These are phyloP conservation scores for Chaetothyriales sp. DNA, from an alignment of 2,329 filamentous ascomycete genomes.

Conservation along the genomic window DNA sequence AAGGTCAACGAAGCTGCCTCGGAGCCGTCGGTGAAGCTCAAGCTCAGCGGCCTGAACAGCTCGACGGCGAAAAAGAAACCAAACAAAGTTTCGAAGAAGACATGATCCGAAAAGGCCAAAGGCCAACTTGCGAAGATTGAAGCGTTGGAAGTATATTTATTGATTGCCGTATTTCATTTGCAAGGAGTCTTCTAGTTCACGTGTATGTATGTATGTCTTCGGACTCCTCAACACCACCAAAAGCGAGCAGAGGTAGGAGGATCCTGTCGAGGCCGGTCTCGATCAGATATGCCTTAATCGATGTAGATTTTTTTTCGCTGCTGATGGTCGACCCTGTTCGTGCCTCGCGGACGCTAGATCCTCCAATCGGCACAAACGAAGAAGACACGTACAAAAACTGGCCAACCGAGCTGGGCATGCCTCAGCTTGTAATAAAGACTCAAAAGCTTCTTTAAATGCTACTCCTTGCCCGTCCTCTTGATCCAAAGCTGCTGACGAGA, in stretches of 20 bases:
- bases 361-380: not conserved
- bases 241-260: not conserved
- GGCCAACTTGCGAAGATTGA: not conserved
- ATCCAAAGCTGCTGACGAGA: not conserved
- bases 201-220: not conserved
- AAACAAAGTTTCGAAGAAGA: not conserved
- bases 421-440: not conserved
- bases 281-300: no score
- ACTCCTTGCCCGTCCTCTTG: not conserved
- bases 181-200: not conserved
- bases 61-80: not conserved
- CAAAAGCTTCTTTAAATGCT: not conserved
- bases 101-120: not conserved
- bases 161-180: not conserved
- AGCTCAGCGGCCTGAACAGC: constrained; percentile 8
- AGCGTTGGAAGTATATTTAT: not conserved
- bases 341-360: no score
- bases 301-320: no score
- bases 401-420: no score
- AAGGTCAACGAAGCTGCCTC: constrained; percentile 11
- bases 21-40: constrained; percentile 16
- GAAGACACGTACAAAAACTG: no score
- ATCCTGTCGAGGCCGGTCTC: not conserved
- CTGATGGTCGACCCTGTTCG: no score
- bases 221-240: not conserved